These are phyloP conservation scores for Oryza longistaminata DNA, from an alignment of 176 grass and related monocot genomes.

Conservation along the genomic window DNA sequence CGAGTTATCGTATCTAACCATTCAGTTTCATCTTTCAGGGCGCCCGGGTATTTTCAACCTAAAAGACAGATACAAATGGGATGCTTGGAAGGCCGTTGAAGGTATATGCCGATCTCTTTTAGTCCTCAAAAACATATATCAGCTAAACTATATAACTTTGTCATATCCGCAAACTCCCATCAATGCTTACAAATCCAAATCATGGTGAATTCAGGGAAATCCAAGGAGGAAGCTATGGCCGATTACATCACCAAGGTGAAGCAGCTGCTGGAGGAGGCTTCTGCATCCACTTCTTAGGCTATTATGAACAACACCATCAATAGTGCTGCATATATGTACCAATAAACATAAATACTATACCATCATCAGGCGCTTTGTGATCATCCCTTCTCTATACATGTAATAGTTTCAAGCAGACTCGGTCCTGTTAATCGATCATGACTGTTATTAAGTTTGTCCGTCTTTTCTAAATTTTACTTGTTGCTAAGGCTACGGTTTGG, in stretches of 20 bases:
- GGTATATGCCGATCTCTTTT: conserved; percentile 37
- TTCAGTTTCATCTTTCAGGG: conserved; percentile 34
- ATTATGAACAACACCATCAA: not conserved
- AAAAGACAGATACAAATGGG: conserved; percentile 81
- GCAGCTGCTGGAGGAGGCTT: conserved; percentile 65
- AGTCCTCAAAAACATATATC: not conserved
- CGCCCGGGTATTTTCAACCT: conserved; percentile 66
- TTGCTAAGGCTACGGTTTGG: too few species aligned
- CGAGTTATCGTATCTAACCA: not conserved
- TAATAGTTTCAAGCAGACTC: not conserved
- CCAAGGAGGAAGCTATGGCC: conserved; percentile 68
- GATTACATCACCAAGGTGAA: conserved; percentile 91
- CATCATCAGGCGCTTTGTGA: not conserved
- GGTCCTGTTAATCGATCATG: not conserved
- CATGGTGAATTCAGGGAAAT: conserved; percentile 46
- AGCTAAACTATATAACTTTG: not conserved
- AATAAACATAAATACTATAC: not conserved
- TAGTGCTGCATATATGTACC: not conserved
- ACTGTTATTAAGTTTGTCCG: not conserved
- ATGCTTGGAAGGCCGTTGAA: conserved; percentile 85
- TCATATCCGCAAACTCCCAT: not conserved
- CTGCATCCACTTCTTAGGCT: conserved; percentile 45
- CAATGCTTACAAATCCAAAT: not conserved
- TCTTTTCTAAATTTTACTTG: too few species aligned
- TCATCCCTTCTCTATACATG: not conserved